Evolutionary conservation across 441 rosid genomes (phyloP).

Genomic region (Omphalea diandra): DNA sequence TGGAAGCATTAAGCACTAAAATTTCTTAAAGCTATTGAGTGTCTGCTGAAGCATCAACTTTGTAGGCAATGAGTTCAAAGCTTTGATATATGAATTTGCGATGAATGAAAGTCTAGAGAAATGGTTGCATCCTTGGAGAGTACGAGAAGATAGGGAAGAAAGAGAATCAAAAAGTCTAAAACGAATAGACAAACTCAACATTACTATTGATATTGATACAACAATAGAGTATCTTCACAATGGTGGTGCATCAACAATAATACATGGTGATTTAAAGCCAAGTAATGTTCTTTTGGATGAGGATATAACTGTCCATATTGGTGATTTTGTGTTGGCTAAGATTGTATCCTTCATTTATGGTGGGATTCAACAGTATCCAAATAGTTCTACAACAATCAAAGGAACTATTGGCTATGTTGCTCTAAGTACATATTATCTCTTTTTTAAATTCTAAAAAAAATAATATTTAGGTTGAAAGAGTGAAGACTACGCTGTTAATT

Average conservation of each 20-base stretch:
- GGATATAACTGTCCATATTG: background rate
- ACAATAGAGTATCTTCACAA: background rate
- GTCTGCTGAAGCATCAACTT: background rate
- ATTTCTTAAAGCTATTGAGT: slow-evolving; percentile 1
- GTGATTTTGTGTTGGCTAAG: slow-evolving; percentile 1
- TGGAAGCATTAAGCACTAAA: background rate
- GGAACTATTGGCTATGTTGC: slow-evolving; percentile 9
- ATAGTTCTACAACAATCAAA: background rate
- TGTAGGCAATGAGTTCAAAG: slow-evolving; percentile 1
- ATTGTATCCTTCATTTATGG: background rate
- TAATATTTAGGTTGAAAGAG: no score
- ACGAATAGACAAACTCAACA: background rate
- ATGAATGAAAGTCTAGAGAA: slow-evolving; percentile 3
- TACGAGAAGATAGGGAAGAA: background rate
- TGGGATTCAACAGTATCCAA: background rate
- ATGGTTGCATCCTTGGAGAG: background rate
- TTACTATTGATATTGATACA: background rate
- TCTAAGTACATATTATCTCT: background rate
- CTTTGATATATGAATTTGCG: slow-evolving; percentile 16
- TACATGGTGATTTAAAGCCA: slow-evolving; percentile 6
- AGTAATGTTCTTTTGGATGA: slow-evolving; percentile 7
- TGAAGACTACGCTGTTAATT: no score
- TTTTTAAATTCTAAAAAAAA: no score
- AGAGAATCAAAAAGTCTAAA: background rate
- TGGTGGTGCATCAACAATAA: background rate